Evolutionary conservation across 352 stramenopile genomes (phyloP).

Genomic region (Phytophthora sp.): DNA sequence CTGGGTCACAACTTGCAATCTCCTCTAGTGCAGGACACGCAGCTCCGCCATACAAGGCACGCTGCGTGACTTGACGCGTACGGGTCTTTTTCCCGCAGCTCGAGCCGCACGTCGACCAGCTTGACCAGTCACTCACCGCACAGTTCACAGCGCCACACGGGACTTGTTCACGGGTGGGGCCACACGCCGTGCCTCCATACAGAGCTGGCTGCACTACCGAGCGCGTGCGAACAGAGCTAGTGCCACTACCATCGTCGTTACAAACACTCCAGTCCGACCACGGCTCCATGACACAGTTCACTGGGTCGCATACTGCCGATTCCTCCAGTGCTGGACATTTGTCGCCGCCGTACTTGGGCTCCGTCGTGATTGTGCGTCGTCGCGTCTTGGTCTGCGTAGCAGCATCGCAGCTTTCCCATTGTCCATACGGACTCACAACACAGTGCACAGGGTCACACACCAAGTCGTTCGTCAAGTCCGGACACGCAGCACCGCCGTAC

Average conservation of each 20-base stretch:
- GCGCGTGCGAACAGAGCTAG: constrained; percentile 40
- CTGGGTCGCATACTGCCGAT: constrained; percentile 42
- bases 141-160: constrained; percentile 60
- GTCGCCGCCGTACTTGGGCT: constrained; percentile 45
- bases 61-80: constrained; percentile 38
- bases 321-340: constrained; percentile 39
- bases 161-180: constrained; percentile 36
- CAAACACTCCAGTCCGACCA: constrained; percentile 50
- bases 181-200: constrained; percentile 48
- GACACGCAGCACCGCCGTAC: constrained; percentile 51
- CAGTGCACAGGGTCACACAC: constrained; percentile 62
- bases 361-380: constrained; percentile 28
- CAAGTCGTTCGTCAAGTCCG: constrained; percentile 51
- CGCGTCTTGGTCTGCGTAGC: constrained; percentile 47
- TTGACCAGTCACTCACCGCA: constrained; percentile 44
- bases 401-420: constrained; percentile 44
- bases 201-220: constrained; percentile 34
- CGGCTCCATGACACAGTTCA: constrained; percentile 47
- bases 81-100: constrained; percentile 50
- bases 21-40: constrained; percentile 47
- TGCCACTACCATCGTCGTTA: constrained; percentile 27
- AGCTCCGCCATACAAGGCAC: constrained; percentile 40
- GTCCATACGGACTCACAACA: constrained; percentile 38
- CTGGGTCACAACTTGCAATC: constrained; percentile 41
- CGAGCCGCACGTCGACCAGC: constrained; percentile 50